These are phyloP conservation scores for Nakazawaea molendinolei DNA, from an alignment of 805 yeast genomes.

Conservation along the genomic window DNA sequence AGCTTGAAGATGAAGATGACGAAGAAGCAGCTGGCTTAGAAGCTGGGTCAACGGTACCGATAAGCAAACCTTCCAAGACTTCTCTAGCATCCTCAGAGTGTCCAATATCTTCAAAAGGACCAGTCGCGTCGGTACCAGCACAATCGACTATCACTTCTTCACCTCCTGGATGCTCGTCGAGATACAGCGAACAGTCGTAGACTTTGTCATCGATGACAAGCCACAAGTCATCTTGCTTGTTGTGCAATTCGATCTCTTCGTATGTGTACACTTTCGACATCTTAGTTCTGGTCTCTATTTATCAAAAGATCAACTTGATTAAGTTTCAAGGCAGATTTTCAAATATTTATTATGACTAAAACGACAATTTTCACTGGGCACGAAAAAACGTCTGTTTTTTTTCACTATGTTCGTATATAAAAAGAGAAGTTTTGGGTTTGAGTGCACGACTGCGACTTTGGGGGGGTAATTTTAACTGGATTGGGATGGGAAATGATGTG, in stretches of 20 bases:
- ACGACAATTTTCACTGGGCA: slow-evolving; percentile 7
- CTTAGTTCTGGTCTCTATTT: background rate
- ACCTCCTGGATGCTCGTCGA: slow-evolving; percentile 71
- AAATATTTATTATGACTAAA: slow-evolving; percentile 5
- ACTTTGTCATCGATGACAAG: slow-evolving; percentile 77
- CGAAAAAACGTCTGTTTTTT: slow-evolving; percentile 1
- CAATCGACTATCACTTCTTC: slow-evolving; percentile 69
- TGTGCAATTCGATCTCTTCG: slow-evolving; percentile 69
- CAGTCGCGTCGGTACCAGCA: slow-evolving; percentile 74
- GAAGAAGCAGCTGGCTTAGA: slow-evolving; percentile 25
- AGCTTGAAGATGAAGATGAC: slow-evolving; percentile 13
- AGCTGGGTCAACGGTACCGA: slow-evolving; percentile 76
- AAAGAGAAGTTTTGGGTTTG: no score
- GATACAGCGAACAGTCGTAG: slow-evolving; percentile 65
- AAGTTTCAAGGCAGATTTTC: background rate
- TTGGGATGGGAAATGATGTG: no score
- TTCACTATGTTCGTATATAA: background rate
- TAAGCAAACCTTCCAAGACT: slow-evolving; percentile 54
- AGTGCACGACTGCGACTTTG: no score
- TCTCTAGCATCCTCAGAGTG: slow-evolving; percentile 96
- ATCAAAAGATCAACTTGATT: background rate
- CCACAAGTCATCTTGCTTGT: slow-evolving; percentile 75
- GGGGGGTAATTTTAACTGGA: slow-evolving; percentile 21
- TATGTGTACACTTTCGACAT: slow-evolving; percentile 50
- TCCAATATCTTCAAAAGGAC: slow-evolving; percentile 81